Percentiles rank a stretch among this genome's conserved stretches.
Conservation (phyloP, 2,329 filamentous ascomycete genomes). For the Colletotrichum paranaense region DNA sequence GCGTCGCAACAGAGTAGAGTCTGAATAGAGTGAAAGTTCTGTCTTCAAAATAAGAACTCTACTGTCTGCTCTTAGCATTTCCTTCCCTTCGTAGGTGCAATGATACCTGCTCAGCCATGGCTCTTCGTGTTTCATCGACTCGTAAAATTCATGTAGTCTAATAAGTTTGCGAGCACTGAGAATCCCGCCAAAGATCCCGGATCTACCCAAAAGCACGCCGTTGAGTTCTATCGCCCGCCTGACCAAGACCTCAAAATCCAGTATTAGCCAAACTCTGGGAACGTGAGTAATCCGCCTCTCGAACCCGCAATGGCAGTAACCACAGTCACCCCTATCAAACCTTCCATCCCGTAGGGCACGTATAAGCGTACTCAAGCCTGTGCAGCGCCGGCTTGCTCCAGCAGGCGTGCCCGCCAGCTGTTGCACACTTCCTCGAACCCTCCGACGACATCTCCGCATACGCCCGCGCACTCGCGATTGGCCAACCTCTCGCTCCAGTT, state of each 20-base stretch:
- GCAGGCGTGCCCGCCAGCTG: slow-evolving; percentile 81
- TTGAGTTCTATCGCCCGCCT: neutral
- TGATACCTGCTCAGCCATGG: neutral
- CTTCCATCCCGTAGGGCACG: neutral
- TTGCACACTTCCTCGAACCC: slow-evolving; percentile 94
- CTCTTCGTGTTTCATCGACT: slow-evolving; percentile 23
- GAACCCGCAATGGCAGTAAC: neutral
- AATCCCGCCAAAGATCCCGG: neutral
- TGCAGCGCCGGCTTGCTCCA: slow-evolving; percentile 69
- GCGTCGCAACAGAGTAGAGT: neutral
- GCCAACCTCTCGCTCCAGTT: slow-evolving; percentile 84
- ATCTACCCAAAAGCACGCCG: slow-evolving; percentile 6
- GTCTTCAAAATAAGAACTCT: neutral
- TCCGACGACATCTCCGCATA: slow-evolving; percentile 88
- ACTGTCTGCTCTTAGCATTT: too few species aligned
- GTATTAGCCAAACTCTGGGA: slow-evolving; percentile 2
- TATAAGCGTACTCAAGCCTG: slow-evolving; percentile 46
- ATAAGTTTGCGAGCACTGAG: neutral
- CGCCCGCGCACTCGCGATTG: slow-evolving; percentile 82
- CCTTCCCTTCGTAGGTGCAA: neutral
- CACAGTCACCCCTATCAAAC: neutral
- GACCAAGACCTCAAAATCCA: neutral
- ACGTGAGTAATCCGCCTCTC: neutral
- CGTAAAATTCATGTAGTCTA: slow-evolving; percentile 35
- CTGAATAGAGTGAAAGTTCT: too few species aligned